These are phyloP conservation scores for Leptoxyphium fumago DNA, from an alignment of 2,329 filamentous ascomycete species.

Conservation along the genomic window DNA sequence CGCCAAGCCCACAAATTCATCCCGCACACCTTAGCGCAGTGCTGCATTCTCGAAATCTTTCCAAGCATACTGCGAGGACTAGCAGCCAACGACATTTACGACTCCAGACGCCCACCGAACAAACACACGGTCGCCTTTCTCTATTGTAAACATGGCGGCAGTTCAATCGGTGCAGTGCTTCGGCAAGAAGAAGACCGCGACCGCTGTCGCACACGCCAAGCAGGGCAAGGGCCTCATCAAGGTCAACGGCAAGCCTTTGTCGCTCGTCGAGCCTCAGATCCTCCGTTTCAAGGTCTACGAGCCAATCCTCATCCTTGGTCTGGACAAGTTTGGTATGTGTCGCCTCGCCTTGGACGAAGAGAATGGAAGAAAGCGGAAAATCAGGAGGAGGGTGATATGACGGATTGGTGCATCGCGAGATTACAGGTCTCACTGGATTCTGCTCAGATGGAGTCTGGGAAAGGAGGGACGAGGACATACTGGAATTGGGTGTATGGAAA, in stretches of 20 bases:
- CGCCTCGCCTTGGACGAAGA: background rate
- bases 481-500: conserved; percentile 2
- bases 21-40: background rate
- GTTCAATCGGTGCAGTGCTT: conserved; percentile 66
- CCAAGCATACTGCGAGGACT: background rate
- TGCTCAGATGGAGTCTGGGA: background rate
- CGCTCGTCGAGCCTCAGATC: conserved; percentile 88
- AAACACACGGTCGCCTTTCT: conserved; percentile 1
- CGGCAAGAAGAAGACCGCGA: conserved; percentile 64
- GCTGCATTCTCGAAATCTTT: background rate
- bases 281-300: conserved; percentile 99
- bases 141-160: conserved; percentile 47
- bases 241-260: conserved; percentile 94
- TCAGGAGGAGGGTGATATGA: background rate
- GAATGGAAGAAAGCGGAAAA: background rate
- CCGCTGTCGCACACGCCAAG: conserved; percentile 86
- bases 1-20: background rate
- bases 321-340: conserved; percentile 73
- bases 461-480: conserved; percentile 1
- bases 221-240: conserved; percentile 85
- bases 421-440: background rate
- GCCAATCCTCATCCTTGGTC: conserved; percentile 87
- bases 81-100: background rate
- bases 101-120: background rate
- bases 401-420: background rate